Evolutionary conservation across 805 yeast genomes (phyloP), one percentile per base, ranked within the genome.

Genomic region (Huiozyma sinensis): DNA sequence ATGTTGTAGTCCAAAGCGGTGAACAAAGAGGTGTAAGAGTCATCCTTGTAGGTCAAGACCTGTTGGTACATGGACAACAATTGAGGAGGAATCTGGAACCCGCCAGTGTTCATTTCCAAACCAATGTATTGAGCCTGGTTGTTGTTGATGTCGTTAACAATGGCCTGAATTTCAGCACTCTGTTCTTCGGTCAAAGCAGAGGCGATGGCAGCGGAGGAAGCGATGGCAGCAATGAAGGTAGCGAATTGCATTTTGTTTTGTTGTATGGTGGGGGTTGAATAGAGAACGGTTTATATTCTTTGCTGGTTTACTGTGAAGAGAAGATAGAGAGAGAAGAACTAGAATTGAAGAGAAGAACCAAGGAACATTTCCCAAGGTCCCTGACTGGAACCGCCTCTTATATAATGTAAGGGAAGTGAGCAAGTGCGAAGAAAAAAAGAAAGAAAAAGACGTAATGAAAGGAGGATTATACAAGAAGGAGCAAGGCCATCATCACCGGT

Each of bases 1-100:
- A 50, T 54, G 41, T 43, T 33, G 43, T 49, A 45, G 47, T 63
- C 61, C 39, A 64, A 50, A 43, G 48, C 43, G 28, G 41, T 11
- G 49, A 49, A 61, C 46, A 64, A 51, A 34, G 65, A 47, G 44
- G 67, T 64, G 52, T 55, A 63, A 13, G 60, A 51, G 32, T 59
- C 58, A 41, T 65, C 65, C n/a, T 59, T 63, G 50, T 59, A 63
- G 33, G 68, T 60, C 17, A 50, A 47, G 30, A 56, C 50, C 33
- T 50, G 55, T 37, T 53, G 54, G 45, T 57, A 63, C 9, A 64
- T 12, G 13, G 44, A 40, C 39, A 64, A 45, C 38, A 64, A 53
- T 37, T 50, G 58, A 7, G 58, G 29, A 47, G 68, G 68, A 28
- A 57, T 43, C 28, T 57, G 52, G 48, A 48, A 53, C 24, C 38